phyloP scores from a whole-genome alignment of 768 basidiomycete genomes.

The Suillus cothurnatus region DNA sequence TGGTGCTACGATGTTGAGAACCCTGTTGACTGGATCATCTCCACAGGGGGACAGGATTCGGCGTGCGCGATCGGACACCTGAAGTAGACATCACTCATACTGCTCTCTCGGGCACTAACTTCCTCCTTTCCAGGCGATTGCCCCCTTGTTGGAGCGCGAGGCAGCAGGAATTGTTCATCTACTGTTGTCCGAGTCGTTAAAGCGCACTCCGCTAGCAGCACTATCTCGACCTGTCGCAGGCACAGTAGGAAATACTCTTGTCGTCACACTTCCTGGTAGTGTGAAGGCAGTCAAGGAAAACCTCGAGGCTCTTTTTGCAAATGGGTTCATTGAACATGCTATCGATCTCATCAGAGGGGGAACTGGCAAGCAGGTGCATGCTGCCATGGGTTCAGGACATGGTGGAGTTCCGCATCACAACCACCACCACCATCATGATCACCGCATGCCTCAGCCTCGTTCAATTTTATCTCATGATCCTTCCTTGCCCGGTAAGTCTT shows the following conservation, averaged over 20 bases:
- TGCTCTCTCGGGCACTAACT: background rate
- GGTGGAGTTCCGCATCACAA: slow-evolving; percentile 31
- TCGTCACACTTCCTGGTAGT: slow-evolving; percentile 85
- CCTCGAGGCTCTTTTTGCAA: slow-evolving; percentile 58
- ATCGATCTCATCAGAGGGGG: slow-evolving; percentile 74
- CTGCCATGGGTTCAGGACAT: slow-evolving; percentile 41
- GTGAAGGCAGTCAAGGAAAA: slow-evolving; percentile 85
- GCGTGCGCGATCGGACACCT: slow-evolving; percentile 77
- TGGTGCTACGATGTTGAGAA: slow-evolving; percentile 42
- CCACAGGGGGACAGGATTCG: slow-evolving; percentile 92
- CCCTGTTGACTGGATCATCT: slow-evolving; percentile 73
- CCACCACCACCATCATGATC: slow-evolving; percentile 43
- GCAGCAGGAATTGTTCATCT: slow-evolving; percentile 77
- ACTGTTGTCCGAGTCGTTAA: slow-evolving; percentile 65
- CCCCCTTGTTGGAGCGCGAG: slow-evolving; percentile 63
- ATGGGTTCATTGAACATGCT: slow-evolving; percentile 66
- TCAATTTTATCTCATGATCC: slow-evolving; percentile 71
- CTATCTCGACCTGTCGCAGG: slow-evolving; percentile 85
- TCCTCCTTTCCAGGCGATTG: slow-evolving; percentile 49
- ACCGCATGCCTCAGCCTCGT: slow-evolving; percentile 54
- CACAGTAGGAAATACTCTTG: slow-evolving; percentile 61
- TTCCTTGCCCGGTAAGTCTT: slow-evolving; percentile 56
- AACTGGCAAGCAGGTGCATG: slow-evolving; percentile 60
- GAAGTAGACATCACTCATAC: slow-evolving; percentile 52
- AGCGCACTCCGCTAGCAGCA: slow-evolving; percentile 77